phyloP scores from a whole-genome alignment of 768 basidiomycete genomes.

The Omphalotus guepiniiformis region DNA sequence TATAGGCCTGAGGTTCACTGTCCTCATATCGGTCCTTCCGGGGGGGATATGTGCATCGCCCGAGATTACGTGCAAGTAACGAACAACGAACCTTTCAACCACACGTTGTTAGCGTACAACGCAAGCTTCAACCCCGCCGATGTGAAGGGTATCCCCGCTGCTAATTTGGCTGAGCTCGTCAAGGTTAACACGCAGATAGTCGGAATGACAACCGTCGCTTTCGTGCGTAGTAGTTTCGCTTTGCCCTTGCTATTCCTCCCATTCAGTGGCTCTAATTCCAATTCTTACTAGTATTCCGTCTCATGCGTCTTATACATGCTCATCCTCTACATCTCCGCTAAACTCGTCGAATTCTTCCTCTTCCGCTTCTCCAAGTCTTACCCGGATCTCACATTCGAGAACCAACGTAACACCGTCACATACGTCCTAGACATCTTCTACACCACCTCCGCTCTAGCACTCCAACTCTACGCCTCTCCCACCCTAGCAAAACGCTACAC shows the following conservation, averaged over 20 bases:
- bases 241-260: background rate
- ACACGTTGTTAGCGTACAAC: conserved; percentile 1
- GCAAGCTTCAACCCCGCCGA: conserved; percentile 4
- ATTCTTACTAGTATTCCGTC: background rate
- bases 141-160: background rate
- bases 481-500: background rate
- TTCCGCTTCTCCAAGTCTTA: background rate
- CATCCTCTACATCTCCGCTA: background rate
- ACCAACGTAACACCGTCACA: background rate
- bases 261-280: background rate
- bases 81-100: background rate
- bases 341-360: background rate
- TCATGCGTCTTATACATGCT: background rate
- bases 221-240: background rate
- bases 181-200: background rate
- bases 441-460: background rate
- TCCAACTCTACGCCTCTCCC: conserved; percentile 1
- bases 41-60: conserved; percentile 11
- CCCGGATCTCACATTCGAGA: background rate
- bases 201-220: background rate
- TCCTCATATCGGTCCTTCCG: conserved; percentile 9
- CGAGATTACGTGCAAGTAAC: conserved; percentile 1
- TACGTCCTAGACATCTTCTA: background rate
- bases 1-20: conserved; percentile 10
- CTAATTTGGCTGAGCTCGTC: background rate